A percentile compares a stretch with the other conserved stretches of the same genome.
Conservation (phyloP, 768 basidiomycete species). For the Sporobolomyces pararoseus region DNA sequence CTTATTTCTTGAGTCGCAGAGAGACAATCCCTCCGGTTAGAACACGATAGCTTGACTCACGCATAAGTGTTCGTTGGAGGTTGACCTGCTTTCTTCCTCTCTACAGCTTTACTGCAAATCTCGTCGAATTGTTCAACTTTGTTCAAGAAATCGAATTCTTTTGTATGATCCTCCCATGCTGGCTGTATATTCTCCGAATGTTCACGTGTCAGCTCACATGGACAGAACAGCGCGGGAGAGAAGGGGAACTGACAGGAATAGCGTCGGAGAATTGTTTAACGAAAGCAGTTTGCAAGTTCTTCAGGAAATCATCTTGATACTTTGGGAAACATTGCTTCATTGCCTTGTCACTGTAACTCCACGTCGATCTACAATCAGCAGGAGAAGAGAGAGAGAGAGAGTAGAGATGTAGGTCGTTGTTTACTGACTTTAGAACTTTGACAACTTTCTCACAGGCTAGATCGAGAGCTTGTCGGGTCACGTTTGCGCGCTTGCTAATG, state of each 20-base stretch:
- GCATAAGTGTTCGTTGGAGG: conserved; percentile 4
- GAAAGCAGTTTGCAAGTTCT: conserved; percentile 3
- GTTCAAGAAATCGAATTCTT: background rate
- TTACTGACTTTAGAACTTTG: conserved; percentile 25
- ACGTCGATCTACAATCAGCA: background rate
- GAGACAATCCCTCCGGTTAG: too few species aligned
- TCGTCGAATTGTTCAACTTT: conserved; percentile 25
- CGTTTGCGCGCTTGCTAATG: conserved; percentile 13
- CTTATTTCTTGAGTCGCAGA: too few species aligned
- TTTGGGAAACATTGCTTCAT: conserved; percentile 35
- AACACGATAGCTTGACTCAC: too few species aligned
- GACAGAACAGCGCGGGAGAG: background rate
- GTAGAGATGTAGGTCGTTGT: background rate
- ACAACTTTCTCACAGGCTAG: conserved; percentile 7
- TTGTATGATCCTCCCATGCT: conserved; percentile 28
- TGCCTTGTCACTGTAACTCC: conserved; percentile 21
- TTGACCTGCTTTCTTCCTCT: conserved; percentile 6
- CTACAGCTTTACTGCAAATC: conserved; percentile 5
- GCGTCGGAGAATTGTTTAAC: background rate
- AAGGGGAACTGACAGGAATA: conserved; percentile 11
- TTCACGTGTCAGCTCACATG: too few species aligned
- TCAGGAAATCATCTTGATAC: conserved; percentile 11
- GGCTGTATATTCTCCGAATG: background rate
- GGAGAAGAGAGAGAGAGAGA: background rate
- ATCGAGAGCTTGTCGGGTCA: conserved; percentile 15